Base-by-base conservation (phyloP, 75 land plant species). In the Isoetes taiwanensis region DNA sequence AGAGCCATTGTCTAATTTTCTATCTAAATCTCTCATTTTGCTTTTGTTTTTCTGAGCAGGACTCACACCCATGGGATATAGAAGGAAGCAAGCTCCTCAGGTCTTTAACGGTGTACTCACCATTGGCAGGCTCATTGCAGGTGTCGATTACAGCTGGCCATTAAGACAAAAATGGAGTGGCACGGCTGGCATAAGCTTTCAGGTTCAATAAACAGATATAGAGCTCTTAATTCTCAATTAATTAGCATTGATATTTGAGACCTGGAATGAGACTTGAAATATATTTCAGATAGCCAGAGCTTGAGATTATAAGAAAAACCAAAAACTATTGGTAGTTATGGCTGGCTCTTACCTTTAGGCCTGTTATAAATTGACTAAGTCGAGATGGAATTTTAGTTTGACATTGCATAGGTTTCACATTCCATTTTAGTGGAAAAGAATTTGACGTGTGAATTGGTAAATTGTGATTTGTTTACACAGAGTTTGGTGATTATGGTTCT, bases 121-220 rank as follows among this genome's bases (percentile, higher is more conserved):
- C 23, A 23, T 46, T n/a, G 25, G 50, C 50, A 5, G 50, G 19
- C 50, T 46, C n/a, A 19, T 46, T 5, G 50, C 50, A 46, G 16
- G 21, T 3, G 50, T 46, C 23, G 50, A 46, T 46, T 46, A 46
- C 50, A 46, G 50, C 50, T 19, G 50, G 16, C 50, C 50, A 4
- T 23, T 46, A 46, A 19, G 50, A 8, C 50, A 19, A 46, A 46
- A 46, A 46, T 46, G 50, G 50, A 46, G 50, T n/a, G 50, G 50
- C 16, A 46, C 50, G 8, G 50, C 50, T 16, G 50, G 50, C n/a
- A 3, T 46, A n/a, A 46, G 50, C 50, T 46, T 46, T 16, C 50
- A 46, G 50, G 50, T 46, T 5, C 23, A 46, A n/a, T n/a, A n/a
- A n/a, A n/a, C n/a, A n/a, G n/a, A n/a, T n/a, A n/a, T n/a, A n/a